phyloP scores from a whole-genome alignment of 1,139 yeast genomes.

The Hemisphaericaspora xylanilytica region DNA sequence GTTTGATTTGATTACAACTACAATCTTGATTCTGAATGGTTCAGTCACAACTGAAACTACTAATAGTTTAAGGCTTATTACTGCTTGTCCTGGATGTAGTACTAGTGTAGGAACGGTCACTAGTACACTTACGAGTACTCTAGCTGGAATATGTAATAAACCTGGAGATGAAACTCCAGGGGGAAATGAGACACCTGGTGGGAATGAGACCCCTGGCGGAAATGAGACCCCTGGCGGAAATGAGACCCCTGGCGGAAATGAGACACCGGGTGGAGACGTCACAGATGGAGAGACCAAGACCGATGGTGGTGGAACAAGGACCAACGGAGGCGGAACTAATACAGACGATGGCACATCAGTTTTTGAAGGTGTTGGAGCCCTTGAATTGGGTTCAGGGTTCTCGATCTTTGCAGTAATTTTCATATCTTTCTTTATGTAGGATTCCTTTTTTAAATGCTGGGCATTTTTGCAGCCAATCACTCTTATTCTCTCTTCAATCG shows the following conservation, averaged over 20 bases:
- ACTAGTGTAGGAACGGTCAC: neutral
- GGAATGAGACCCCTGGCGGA: neutral
- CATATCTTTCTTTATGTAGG: neutral
- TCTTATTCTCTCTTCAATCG: too few relatives aligned
- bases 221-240: neutral
- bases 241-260: neutral
- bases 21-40: neutral
- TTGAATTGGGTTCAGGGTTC: neutral
- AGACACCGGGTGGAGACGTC: neutral
- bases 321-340: neutral
- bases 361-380: neutral
- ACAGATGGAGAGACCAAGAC: neutral
- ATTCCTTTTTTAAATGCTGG: neutral
- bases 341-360: neutral
- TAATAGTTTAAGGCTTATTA: constrained; percentile 1
- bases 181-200: neutral
- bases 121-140: neutral
- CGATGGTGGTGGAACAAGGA: neutral
- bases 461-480: neutral
- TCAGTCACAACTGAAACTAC: constrained; percentile 1
- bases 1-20: constrained; percentile 1
- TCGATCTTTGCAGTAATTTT: neutral
- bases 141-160: neutral
- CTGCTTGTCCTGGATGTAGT: neutral
- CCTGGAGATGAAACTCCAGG: neutral